Percentiles rank a stretch among this genome's conserved stretches.
phyloP scores from a whole-genome alignment of 768 basidiomycete species.

The Lentinula detonsa region DNA sequence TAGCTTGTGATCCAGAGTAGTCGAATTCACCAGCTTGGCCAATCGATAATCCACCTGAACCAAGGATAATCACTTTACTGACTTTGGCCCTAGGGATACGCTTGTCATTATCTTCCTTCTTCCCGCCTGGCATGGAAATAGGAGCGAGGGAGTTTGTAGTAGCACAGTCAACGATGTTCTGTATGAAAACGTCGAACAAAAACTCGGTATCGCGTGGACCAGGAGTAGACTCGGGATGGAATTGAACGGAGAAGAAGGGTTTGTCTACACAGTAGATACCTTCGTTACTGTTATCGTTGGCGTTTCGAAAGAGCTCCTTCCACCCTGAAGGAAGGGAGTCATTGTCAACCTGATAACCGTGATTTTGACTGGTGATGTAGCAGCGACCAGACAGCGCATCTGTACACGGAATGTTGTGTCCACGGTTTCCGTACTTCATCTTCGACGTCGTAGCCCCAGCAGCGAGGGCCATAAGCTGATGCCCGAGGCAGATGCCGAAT shows the following conservation, averaged over 20 bases:
- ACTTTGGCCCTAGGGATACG: slow-evolving; percentile 70
- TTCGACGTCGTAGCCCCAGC: slow-evolving; percentile 93
- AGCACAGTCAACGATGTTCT: slow-evolving; percentile 73
- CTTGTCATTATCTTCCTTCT: slow-evolving; percentile 75
- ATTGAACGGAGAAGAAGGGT: slow-evolving; percentile 98
- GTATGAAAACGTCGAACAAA: slow-evolving; percentile 95
- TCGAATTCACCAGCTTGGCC: slow-evolving; percentile 99
- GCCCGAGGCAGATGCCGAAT: slow-evolving; percentile 98
- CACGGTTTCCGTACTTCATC: slow-evolving; percentile 99
- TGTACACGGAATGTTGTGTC: slow-evolving; percentile 98
- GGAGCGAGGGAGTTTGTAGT: slow-evolving; percentile 47
- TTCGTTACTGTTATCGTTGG: slow-evolving; percentile 96
- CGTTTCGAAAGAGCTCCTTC: slow-evolving; percentile 94
- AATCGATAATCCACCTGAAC: slow-evolving; percentile 95
- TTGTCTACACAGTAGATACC: slow-evolving; percentile 91
- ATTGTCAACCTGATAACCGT: slow-evolving; percentile 93
- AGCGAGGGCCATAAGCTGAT: slow-evolving; percentile 93
- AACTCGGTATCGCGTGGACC: slow-evolving; percentile 99
- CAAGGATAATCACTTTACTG: slow-evolving; percentile 92
- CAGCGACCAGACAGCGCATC: slow-evolving; percentile 90
- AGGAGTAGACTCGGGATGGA: slow-evolving; percentile 96
- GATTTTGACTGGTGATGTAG: slow-evolving; percentile 99
- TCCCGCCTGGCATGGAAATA: slow-evolving; percentile 72
- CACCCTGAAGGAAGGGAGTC: slow-evolving; percentile 74
- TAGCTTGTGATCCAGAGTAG: slow-evolving; percentile 98